A percentile compares a stretch with the other conserved stretches of the same genome.
Conservation (phyloP, 2,329 filamentous ascomycete species). For the Passalora sequoiae region DNA sequence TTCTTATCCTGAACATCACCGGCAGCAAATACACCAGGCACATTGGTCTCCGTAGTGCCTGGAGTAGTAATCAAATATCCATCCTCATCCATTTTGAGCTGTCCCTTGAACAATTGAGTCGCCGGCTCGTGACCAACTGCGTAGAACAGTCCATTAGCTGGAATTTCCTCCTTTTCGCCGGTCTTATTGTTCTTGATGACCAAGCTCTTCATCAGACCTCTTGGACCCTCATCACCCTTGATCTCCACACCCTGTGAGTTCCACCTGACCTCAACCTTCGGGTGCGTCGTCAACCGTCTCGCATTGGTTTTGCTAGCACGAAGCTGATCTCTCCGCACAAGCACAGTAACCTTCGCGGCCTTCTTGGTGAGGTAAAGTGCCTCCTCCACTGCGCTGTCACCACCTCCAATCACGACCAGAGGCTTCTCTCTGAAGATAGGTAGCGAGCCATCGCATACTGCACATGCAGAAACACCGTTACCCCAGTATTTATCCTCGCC, state of each 20-base stretch:
- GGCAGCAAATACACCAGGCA: constrained; percentile 90
- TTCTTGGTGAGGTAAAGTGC: constrained; percentile 97
- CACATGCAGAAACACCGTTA: constrained; percentile 91
- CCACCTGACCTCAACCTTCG: constrained; percentile 87
- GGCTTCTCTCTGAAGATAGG: constrained; percentile 97
- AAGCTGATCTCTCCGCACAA: constrained; percentile 81
- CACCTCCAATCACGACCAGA: constrained; percentile 90
- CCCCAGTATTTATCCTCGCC: constrained; percentile 98
- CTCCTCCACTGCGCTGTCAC: constrained; percentile 95
- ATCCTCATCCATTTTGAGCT: constrained; percentile 81
- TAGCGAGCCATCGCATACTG: constrained; percentile 93
- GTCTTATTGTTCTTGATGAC: constrained; percentile 73
- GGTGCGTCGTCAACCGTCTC: constrained; percentile 70
- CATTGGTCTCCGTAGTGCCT: constrained; percentile 79
- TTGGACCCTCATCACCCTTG: constrained; percentile 68
- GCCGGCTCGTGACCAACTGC: constrained; percentile 96
- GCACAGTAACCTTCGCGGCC: constrained; percentile 86
- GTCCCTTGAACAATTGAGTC: constrained; percentile 81
- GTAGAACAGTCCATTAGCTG: constrained; percentile 93
- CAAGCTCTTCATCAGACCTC: constrained; percentile 80
- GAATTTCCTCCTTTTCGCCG: constrained; percentile 73
- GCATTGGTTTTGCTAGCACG: constrained; percentile 91
- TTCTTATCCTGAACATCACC: constrained; percentile 98
- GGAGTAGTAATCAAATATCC: constrained; percentile 87
- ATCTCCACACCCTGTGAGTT: constrained; percentile 78